Percentiles rank a stretch among this genome's conserved stretches.
phyloP scores from a whole-genome alignment of 2,329 filamentous ascomycete genomes.

The Ophiocordyceps camponoti-leonardi region DNA sequence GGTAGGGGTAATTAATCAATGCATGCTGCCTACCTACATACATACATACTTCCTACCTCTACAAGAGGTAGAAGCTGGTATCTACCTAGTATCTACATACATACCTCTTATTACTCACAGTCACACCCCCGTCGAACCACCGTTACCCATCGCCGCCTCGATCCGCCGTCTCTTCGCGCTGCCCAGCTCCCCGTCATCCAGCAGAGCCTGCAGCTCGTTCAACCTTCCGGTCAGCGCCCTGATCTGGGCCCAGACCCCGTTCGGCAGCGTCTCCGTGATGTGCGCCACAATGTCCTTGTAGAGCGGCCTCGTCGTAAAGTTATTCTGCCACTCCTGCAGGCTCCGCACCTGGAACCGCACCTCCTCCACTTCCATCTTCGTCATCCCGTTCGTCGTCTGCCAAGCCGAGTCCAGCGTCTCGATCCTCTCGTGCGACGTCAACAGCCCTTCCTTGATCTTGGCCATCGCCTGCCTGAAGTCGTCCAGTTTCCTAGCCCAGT shows the following conservation, averaged over 20 bases:
- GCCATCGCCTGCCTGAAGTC: not conserved
- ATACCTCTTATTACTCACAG: too few relatives aligned
- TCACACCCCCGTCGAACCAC: too few relatives aligned
- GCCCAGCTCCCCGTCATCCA: not conserved
- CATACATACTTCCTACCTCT: too few relatives aligned
- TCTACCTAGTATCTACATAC: too few relatives aligned
- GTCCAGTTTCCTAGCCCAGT: not conserved
- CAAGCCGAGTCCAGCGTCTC: not conserved
- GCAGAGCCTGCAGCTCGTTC: constrained; percentile 6
- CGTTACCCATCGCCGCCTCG: not conserved
- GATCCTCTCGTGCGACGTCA: not conserved
- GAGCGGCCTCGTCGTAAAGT: constrained; percentile 25
- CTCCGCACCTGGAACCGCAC: constrained; percentile 18
- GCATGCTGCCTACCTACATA: too few relatives aligned
- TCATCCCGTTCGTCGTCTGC: constrained; percentile 1
- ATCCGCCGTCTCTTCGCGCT: constrained; percentile 3
- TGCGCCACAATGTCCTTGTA: constrained; percentile 21
- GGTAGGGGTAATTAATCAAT: too few relatives aligned
- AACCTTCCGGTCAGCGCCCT: constrained; percentile 6
- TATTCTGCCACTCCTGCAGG: constrained; percentile 30
- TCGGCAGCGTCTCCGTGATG: constrained; percentile 13
- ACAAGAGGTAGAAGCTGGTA: too few relatives aligned
- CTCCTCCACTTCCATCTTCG: constrained; percentile 5
- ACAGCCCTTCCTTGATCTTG: not conserved
- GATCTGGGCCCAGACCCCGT: constrained; percentile 6